Conservation (phyloP, 1,139 yeast species). For the Sugiyamaella grinbergsii region DNA sequence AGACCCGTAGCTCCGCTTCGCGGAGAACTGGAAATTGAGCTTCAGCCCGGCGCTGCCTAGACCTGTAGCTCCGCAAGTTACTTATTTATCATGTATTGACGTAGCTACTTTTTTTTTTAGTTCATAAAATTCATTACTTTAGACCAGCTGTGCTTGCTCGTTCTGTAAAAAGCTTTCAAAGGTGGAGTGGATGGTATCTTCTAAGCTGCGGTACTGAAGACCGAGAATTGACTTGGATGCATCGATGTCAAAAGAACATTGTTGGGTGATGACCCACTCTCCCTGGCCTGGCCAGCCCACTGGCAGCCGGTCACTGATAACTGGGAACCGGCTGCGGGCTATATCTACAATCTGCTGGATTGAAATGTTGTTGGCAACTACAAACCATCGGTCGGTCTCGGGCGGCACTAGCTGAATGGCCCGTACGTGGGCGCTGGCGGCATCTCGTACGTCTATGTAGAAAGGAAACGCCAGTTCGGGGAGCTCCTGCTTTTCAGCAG, state of each 20-base stretch:
- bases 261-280: slow-evolving; percentile 28
- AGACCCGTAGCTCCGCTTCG: neutral
- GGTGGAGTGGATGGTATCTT: slow-evolving; percentile 27
- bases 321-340: slow-evolving; percentile 26
- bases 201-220: slow-evolving; percentile 26
- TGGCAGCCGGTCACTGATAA: slow-evolving; percentile 24
- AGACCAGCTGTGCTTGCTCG: slow-evolving; percentile 15
- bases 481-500: neutral
- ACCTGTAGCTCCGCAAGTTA: neutral
- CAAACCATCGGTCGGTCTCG: slow-evolving; percentile 32
- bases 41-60: neutral
- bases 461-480: slow-evolving; percentile 31
- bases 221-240: slow-evolving; percentile 27
- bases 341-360: slow-evolving; percentile 32
- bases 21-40: neutral
- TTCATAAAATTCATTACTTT: slow-evolving; percentile 10
- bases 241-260: slow-evolving; percentile 31
- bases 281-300: slow-evolving; percentile 29
- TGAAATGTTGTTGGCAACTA: slow-evolving; percentile 32
- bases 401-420: slow-evolving; percentile 30
- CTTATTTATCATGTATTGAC: slow-evolving; percentile 10
- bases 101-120: neutral
- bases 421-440: slow-evolving; percentile 31
- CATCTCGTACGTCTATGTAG: slow-evolving; percentile 34
- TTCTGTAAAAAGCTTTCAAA: slow-evolving; percentile 18